phyloP scores from a whole-genome alignment of 768 basidiomycete genomes.

The Cystofilobasidium ferigula region DNA sequence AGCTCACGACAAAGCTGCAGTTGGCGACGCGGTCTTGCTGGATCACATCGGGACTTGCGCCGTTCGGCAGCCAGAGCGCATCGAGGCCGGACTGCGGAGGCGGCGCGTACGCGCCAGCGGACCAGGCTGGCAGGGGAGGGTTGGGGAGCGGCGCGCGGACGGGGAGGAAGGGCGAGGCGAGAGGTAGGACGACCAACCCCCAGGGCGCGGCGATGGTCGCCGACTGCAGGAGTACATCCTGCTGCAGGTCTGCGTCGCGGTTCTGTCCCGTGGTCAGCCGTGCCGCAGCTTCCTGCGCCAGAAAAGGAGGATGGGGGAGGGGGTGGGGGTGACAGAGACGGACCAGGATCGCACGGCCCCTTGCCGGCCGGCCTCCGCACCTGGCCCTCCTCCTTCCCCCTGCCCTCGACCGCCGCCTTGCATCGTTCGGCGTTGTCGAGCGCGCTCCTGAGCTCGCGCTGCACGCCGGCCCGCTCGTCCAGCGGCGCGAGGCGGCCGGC shows the following conservation, averaged over 20 bases:
- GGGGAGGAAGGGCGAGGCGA: constrained; percentile 11
- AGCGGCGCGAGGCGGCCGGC: constrained; percentile 9
- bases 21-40: constrained; percentile 12
- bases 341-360: constrained; percentile 16
- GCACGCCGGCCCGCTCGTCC: not conserved
- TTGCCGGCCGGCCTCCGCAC: constrained; percentile 6
- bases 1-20: constrained; percentile 18
- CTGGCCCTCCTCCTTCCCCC: constrained; percentile 12
- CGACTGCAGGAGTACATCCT: not conserved
- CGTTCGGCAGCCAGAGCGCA: constrained; percentile 1
- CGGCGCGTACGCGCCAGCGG: not conserved
- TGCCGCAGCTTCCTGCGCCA: too few relatives aligned
- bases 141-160: not conserved
- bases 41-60: not conserved
- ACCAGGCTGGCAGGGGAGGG: not conserved
- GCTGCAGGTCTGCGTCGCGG: constrained; percentile 4
- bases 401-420: constrained; percentile 1
- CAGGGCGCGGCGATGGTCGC: constrained; percentile 3
- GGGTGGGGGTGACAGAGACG: too few relatives aligned
- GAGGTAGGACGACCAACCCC: constrained; percentile 6
- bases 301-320: not conserved
- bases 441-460: constrained; percentile 1
- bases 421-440: not conserved
- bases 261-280: not conserved
- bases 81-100: not conserved